Evolutionary conservation across 768 basidiomycete genomes (phyloP).

Genomic region (Rhodocollybia butyracea): DNA sequence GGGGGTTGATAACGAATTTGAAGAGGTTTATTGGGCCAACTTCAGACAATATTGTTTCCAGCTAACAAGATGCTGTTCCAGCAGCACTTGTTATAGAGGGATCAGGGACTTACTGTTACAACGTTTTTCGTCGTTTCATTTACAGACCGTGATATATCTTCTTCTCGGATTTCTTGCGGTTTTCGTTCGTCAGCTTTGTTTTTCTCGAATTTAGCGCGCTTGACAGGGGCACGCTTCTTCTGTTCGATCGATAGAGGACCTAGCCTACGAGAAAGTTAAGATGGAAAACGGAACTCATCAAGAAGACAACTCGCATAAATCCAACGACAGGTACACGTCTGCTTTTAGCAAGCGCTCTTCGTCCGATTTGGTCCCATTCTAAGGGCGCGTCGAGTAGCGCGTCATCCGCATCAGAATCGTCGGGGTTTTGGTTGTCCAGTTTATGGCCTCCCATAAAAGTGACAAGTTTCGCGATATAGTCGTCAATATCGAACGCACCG

Average conservation of each 20-base stretch:
- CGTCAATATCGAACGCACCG: conserved; percentile 89
- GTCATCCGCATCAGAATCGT: conserved; percentile 43
- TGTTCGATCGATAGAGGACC: conserved; percentile 87
- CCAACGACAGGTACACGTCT: conserved; percentile 77
- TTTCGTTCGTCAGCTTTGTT: conserved; percentile 62
- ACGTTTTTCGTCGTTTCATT: conserved; percentile 93
- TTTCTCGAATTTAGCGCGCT: conserved; percentile 69
- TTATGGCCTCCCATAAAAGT: conserved; percentile 73
- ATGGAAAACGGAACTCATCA: not conserved
- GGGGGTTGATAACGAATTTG: conserved; percentile 83
- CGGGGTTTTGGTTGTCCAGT: conserved; percentile 45
- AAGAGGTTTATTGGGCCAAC: conserved; percentile 70
- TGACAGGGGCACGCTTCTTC: conserved; percentile 63
- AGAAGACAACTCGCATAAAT: conserved; percentile 67
- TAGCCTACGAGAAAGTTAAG: conserved; percentile 54
- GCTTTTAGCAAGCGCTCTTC: conserved; percentile 78
- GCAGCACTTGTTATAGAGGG: not conserved
- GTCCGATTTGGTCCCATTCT: conserved; percentile 86
- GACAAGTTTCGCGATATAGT: conserved; percentile 76
- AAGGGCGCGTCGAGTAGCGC: conserved; percentile 38
- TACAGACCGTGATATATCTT: conserved; percentile 77
- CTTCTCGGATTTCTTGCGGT: conserved; percentile 80
- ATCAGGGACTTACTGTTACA: conserved; percentile 46
- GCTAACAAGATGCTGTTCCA: conserved; percentile 32
- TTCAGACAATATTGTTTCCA: conserved; percentile 55